Conservation (phyloP, 441 rosid species). For the Metrosideros polymorpha region DNA sequence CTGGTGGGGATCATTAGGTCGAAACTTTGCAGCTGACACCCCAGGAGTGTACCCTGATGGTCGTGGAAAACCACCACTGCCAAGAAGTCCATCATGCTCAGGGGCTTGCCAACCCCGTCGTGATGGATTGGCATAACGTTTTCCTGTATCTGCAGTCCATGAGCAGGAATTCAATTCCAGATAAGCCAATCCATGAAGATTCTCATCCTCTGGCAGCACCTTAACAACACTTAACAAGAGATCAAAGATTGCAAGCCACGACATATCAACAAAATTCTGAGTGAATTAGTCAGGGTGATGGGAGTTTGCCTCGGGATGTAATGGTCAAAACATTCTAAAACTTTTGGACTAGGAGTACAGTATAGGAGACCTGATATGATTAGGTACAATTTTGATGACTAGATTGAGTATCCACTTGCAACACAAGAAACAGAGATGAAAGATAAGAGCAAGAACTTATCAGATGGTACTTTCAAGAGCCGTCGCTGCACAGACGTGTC, state of each 20-base stretch:
- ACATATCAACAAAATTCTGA: neutral
- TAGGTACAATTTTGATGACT: neutral
- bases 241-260: neutral
- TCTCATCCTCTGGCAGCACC: neutral
- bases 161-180: neutral
- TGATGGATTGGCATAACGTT: conserved; percentile 58
- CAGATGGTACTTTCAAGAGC: neutral
- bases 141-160: conserved; percentile 50
- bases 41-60: conserved; percentile 66
- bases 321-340: neutral
- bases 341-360: neutral
- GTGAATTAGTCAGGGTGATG: neutral
- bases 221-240: neutral
- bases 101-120: conserved; percentile 78
- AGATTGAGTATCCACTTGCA: neutral
- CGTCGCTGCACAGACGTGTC: neutral
- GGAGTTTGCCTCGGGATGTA: neutral
- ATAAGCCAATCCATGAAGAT: neutral
- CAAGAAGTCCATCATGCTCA: conserved; percentile 98
- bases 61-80: conserved; percentile 91
- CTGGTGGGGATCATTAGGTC: conserved; percentile 55
- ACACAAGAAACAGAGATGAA: neutral
- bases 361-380: neutral
- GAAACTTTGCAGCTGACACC: conserved; percentile 51
- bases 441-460: neutral